Percentiles rank a stretch among this genome's conserved stretches.
Conservation (phyloP, 345 rosid genomes). For the Jatropha curcas region DNA sequence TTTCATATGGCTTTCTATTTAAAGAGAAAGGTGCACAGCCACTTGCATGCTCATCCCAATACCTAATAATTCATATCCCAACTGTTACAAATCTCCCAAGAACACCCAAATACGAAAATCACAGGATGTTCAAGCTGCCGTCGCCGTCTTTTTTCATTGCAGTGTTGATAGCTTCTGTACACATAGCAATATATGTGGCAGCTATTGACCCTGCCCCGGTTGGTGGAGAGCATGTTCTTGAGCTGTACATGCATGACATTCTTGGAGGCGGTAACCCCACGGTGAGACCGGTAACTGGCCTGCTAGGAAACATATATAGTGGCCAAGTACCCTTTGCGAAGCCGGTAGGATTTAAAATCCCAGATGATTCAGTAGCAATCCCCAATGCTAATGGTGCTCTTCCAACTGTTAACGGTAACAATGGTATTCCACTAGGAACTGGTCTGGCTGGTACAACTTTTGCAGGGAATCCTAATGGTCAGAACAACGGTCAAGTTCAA, state of each 20-base stretch:
- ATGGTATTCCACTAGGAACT: slow-evolving; percentile 86
- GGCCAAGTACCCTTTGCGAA: slow-evolving; percentile 96
- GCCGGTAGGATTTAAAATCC: slow-evolving; percentile 74
- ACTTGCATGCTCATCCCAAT: slow-evolving; percentile 28
- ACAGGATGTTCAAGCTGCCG: slow-evolving; percentile 48
- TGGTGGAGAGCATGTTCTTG: slow-evolving; percentile 54
- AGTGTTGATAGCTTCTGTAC: slow-evolving; percentile 27
- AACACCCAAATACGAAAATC: background rate
- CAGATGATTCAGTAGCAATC: slow-evolving; percentile 62
- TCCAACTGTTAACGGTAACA: slow-evolving; percentile 75
- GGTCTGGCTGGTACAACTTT: slow-evolving; percentile 80
- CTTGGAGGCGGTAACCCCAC: slow-evolving; percentile 91
- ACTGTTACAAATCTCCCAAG: background rate
- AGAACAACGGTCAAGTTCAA: slow-evolving; percentile 54
- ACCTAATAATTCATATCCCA: slow-evolving; percentile 12
- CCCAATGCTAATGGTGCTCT: slow-evolving; percentile 90
- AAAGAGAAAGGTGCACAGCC: slow-evolving; percentile 28
- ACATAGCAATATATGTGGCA: slow-evolving; percentile 24
- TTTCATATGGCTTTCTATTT: slow-evolving; percentile 33
- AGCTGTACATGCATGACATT: slow-evolving; percentile 89
- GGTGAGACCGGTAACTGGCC: slow-evolving; percentile 85
- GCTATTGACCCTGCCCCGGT: slow-evolving; percentile 44
- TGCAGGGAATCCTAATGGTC: slow-evolving; percentile 39
- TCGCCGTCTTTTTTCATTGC: slow-evolving; percentile 31
- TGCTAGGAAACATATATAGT: slow-evolving; percentile 88